Base-by-base conservation (phyloP, 1,284 basidiomycete genomes). In the Phellinidium pouzarii region DNA sequence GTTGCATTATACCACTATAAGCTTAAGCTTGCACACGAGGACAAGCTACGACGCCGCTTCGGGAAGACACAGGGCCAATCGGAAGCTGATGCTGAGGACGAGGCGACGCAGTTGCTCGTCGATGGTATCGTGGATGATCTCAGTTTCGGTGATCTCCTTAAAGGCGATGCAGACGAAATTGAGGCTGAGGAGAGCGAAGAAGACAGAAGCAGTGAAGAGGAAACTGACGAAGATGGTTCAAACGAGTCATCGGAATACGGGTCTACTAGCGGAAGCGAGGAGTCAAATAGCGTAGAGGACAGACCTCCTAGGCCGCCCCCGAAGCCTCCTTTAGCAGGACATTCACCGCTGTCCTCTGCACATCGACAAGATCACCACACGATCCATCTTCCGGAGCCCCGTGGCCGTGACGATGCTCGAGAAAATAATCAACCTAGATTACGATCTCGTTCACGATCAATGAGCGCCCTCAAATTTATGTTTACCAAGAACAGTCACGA, bases 1-100 rank as follows among this genome's bases (percentile, higher is more conserved):
- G 79, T 97, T 45, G 87, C 92, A 17, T 72, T 85, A 50, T 94
- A 96, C 64, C 93, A 97, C 68, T 94, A 95, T 70, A 83, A 87
- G 65, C 79, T 94, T 58, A 97, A 97, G 71, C 75, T 95, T 23
- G 77, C 88, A 11, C 87, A 95, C 62, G 94, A 97, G 67, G 87
- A 87, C 62, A 93, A 91, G 69, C 73, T 96, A 38, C 77, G 90
- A 23, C 75, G 84, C 48, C 78, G 92, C 27, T 92, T 97, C 66
- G 80, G 81, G 37, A 76, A 77, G 50, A 75, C 73, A 14, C 74
- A 79, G 59, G 73, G 65, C 29, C 61, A 66, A 44, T 27, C 55
- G 36, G 60, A 71, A 60, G 78, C 77, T 3, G 81, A 83, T 55
- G 78, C 78, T 11, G 85, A 88, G 65, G 87, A 87, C 59, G 82